Evolutionary conservation across 768 basidiomycete genomes (phyloP).

Genomic region (Boletus pseudopeckii): DNA sequence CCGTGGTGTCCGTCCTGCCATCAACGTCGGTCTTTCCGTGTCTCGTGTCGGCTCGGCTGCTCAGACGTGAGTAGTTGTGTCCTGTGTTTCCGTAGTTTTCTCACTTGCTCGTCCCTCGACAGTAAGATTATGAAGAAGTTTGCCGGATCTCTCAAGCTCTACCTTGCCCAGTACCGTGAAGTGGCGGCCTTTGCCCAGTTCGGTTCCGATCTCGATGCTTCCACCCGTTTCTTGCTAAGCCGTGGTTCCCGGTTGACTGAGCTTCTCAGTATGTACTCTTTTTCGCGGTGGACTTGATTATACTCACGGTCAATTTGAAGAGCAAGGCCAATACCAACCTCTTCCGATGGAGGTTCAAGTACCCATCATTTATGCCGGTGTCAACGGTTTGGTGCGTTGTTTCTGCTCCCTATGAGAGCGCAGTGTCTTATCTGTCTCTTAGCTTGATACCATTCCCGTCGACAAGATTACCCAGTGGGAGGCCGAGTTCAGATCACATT

Average conservation of each 20-base stretch:
- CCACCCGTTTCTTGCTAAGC: slow-evolving; percentile 95
- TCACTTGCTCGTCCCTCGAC: slow-evolving; percentile 5
- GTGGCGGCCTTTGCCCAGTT: slow-evolving; percentile 99
- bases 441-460: slow-evolving; percentile 94
- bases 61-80: slow-evolving; percentile 74
- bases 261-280: slow-evolving; percentile 64
- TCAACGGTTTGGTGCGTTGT: slow-evolving; percentile 87
- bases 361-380: slow-evolving; percentile 98
- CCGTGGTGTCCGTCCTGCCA: slow-evolving; percentile 99
- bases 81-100: not conserved
- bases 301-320: slow-evolving; percentile 38
- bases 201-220: slow-evolving; percentile 99
- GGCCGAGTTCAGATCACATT: slow-evolving; percentile 85
- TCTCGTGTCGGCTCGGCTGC: slow-evolving; percentile 99
- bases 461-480: slow-evolving; percentile 94
- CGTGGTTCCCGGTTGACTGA: slow-evolving; percentile 99
- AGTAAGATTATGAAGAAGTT: slow-evolving; percentile 99
- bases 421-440: not conserved
- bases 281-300: not conserved
- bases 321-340: slow-evolving; percentile 98
- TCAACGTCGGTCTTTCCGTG: slow-evolving; percentile 99
- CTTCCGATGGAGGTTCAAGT: slow-evolving; percentile 95
- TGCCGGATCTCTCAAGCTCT: slow-evolving; percentile 98
- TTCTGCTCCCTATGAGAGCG: not conserved
- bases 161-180: slow-evolving; percentile 99